Base-by-base conservation (phyloP, 192 early-diverging fungal species). In the Haplosporangium gracile region DNA sequence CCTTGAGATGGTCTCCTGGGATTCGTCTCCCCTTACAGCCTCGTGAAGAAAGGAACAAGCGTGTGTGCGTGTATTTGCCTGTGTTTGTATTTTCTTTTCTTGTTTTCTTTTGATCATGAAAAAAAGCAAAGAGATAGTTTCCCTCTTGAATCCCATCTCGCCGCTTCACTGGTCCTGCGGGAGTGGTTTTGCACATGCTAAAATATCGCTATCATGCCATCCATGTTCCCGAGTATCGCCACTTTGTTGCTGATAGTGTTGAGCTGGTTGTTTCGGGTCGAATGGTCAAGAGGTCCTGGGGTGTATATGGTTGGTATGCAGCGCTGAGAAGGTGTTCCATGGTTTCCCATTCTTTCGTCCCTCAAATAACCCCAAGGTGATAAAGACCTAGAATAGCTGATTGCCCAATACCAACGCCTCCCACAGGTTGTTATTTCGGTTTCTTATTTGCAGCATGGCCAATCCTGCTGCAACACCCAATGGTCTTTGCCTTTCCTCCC, bases 141-240 rank as follows among this genome's bases (percentile, higher is more conserved):
- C 29, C 34, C 51, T 43, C n/a, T 49, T 65, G 38, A 55, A 74
- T 18, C 73, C 73, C 49, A 74, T 74, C 49, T 74, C 53, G 32
- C 34, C 73, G 29, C 60, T 65, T 65, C 60, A 15, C 29, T 34
- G 60, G 60, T 65, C 60, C 26, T 65, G 29, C 32, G 36, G 5
- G 3, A 43, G 20, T 74, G 53, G 60, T 63, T 69, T 77, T 78
- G 81, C 81, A 82, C 81, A 82, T 82, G 81, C 70, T 38, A 82
- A 82, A 78, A 70, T 38, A 15, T 71, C 70, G 24, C 7, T 42
- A 78, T 71, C 77, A 78, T 78, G 77, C 77, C 77, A 65, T 65
- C 60, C 60, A 65, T 9, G 55, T 24, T 26, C 55, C 55, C n/a
- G n/a, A 60, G 26, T 60, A 60, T 26, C 55, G 10, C n/a, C n/a